phyloP scores from a whole-genome alignment of 495 filamentous ascomycete genomes.

The Penicillium verhagenii region DNA sequence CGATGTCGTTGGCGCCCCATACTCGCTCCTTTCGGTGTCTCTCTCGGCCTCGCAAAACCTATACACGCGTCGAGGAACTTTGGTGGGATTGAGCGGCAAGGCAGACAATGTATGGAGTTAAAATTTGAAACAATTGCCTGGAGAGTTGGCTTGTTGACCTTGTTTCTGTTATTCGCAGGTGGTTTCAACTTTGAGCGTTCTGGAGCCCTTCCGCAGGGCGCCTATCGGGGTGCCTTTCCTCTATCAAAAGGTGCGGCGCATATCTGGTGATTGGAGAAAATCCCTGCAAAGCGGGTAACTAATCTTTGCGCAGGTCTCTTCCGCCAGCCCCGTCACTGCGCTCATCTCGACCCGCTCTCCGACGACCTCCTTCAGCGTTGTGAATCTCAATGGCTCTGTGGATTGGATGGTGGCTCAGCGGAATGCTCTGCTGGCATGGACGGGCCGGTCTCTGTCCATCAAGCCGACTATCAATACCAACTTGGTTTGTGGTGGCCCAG shows the following conservation, averaged over 20 bases:
- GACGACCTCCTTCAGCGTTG: slow-evolving; percentile 76
- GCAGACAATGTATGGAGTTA: slow-evolving; percentile 71
- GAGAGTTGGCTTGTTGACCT: neutral
- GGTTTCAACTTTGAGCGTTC: slow-evolving; percentile 82
- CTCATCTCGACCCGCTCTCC: slow-evolving; percentile 84
- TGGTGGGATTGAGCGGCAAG: slow-evolving; percentile 87
- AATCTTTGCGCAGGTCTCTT: slow-evolving; percentile 57
- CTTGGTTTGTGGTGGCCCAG: slow-evolving; percentile 50
- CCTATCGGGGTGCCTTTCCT: slow-evolving; percentile 85
- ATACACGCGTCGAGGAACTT: slow-evolving; percentile 84
- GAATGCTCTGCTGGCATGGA: slow-evolving; percentile 88
- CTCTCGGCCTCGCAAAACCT: slow-evolving; percentile 90
- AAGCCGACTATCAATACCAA: slow-evolving; percentile 70
- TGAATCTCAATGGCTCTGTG: slow-evolving; percentile 88
- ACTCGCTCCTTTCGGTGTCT: slow-evolving; percentile 87
- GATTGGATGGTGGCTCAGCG: slow-evolving; percentile 93
- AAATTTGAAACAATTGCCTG: neutral
- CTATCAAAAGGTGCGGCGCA: slow-evolving; percentile 66
- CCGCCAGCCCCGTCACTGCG: slow-evolving; percentile 79
- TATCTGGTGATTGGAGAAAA: neutral
- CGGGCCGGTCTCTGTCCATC: slow-evolving; percentile 79
- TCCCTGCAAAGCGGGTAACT: neutral
- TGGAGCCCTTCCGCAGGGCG: slow-evolving; percentile 77
- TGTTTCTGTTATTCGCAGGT: slow-evolving; percentile 47
- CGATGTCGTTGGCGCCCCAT: slow-evolving; percentile 84